These are phyloP conservation scores for Ogataea paraovalis DNA, from an alignment of 805 yeast species.

Conservation along the genomic window DNA sequence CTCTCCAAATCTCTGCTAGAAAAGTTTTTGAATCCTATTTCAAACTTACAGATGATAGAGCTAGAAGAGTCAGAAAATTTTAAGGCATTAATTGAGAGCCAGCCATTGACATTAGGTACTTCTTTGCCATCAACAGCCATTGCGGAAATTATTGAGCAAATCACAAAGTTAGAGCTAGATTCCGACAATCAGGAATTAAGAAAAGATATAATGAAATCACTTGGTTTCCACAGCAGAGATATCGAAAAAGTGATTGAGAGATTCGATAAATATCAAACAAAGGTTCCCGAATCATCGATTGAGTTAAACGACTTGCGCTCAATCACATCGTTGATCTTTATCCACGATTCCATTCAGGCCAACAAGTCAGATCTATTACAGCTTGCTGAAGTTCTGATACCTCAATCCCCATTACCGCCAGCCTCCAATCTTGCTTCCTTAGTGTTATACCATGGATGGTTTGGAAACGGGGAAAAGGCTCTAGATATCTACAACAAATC, in stretches of 20 bases:
- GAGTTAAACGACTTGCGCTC: slow-evolving; percentile 19
- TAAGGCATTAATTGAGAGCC: neutral
- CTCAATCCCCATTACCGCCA: slow-evolving; percentile 25
- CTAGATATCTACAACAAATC: slow-evolving; percentile 31
- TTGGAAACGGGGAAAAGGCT: slow-evolving; percentile 27
- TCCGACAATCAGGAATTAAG: slow-evolving; percentile 7
- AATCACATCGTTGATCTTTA: slow-evolving; percentile 20
- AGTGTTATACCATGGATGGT: slow-evolving; percentile 26
- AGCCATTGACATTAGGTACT: neutral
- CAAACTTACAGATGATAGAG: slow-evolving; percentile 12
- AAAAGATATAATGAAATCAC: slow-evolving; percentile 16
- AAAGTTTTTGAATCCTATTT: slow-evolving; percentile 17
- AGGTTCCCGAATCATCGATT: slow-evolving; percentile 22
- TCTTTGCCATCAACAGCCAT: neutral
- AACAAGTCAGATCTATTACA: slow-evolving; percentile 11
- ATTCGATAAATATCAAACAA: slow-evolving; percentile 23
- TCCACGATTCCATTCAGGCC: slow-evolving; percentile 20
- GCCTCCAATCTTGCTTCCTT: slow-evolving; percentile 23
- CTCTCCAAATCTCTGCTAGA: slow-evolving; percentile 1
- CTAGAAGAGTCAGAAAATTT: neutral
- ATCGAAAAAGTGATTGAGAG: slow-evolving; percentile 18
- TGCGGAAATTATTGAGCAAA: slow-evolving; percentile 11
- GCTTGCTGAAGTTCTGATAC: slow-evolving; percentile 27
- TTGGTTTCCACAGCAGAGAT: slow-evolving; percentile 24
- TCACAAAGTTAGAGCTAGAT: slow-evolving; percentile 16